Evolutionary conservation across 2,329 filamentous ascomycete genomes (phyloP).

Genomic region (Didymella sp.): DNA sequence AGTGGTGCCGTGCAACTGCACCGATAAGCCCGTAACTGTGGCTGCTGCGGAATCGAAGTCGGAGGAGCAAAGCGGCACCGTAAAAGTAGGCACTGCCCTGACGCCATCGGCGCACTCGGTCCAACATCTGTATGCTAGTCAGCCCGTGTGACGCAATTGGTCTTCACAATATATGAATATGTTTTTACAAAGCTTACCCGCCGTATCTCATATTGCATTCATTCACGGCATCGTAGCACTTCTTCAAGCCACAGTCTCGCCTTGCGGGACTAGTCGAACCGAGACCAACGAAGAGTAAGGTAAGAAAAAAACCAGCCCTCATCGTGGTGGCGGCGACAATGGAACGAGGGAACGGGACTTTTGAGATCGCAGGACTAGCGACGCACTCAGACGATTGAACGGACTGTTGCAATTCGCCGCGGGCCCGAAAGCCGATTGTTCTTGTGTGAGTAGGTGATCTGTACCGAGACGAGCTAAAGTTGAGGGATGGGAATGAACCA

Average conservation of each 20-base stretch:
- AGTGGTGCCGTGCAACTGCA: not conserved
- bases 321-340: not conserved
- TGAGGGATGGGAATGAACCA: not conserved
- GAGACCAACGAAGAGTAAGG: constrained; percentile 3
- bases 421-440: not conserved
- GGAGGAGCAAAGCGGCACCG: constrained; percentile 2
- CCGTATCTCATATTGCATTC: constrained; percentile 30
- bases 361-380: not conserved
- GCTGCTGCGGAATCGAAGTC: not conserved
- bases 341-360: not conserved
- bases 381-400: not conserved
- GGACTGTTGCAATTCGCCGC: not conserved
- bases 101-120: constrained; percentile 17
- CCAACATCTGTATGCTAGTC: constrained; percentile 11
- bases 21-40: too few species aligned
- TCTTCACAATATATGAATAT: not conserved
- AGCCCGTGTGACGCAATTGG: not conserved
- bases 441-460: not conserved
- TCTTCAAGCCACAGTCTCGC: constrained; percentile 25
- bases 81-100: constrained; percentile 16
- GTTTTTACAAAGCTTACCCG: constrained; percentile 20
- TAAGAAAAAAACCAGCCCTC: not conserved
- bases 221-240: constrained; percentile 31
- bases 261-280: constrained; percentile 23
- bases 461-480: not conserved